These are phyloP conservation scores for Phylloporus sp. DNA, from an alignment of 768 basidiomycete species.

Conservation along the genomic window DNA sequence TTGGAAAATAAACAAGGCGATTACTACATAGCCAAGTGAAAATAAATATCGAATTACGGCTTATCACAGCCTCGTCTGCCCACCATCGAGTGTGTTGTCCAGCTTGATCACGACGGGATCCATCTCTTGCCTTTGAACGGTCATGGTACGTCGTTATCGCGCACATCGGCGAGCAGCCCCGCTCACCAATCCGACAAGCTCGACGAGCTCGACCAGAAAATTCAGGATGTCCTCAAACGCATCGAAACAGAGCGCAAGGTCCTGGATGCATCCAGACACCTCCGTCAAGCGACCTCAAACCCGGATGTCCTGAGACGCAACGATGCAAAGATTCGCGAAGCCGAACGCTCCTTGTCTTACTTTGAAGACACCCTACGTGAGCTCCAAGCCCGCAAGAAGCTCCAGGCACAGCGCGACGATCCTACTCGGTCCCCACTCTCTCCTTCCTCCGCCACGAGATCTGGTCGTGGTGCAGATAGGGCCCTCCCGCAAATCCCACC, in stretches of 20 bases:
- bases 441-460: conserved; percentile 16
- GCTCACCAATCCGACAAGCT: conserved; percentile 21
- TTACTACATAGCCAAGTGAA: conserved; percentile 29
- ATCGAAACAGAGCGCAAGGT: conserved; percentile 93
- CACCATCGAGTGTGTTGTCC: conserved; percentile 17
- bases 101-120: conserved; percentile 17
- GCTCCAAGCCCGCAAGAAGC: conserved; percentile 72
- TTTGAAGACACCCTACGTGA: conserved; percentile 84
- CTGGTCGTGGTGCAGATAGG: conserved; percentile 23
- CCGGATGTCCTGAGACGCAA: conserved; percentile 80
- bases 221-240: conserved; percentile 83
- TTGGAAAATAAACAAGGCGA: conserved; percentile 3
- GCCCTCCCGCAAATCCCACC: conserved; percentile 48
- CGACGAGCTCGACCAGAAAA: conserved; percentile 85
- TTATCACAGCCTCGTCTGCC: conserved; percentile 28
- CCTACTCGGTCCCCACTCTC: conserved; percentile 44
- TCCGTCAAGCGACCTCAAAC: conserved; percentile 80
- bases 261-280: conserved; percentile 75
- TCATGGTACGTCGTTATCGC: conserved; percentile 28
- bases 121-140: conserved; percentile 15
- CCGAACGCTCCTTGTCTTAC: conserved; percentile 78
- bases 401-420: conserved; percentile 54
- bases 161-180: not conserved
- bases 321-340: conserved; percentile 83
- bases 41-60: conserved; percentile 12